Evolutionary conservation across 345 rosid genomes (phyloP), one percentile per base, ranked within the genome.

Genomic region (Excoecaria agallocha): DNA sequence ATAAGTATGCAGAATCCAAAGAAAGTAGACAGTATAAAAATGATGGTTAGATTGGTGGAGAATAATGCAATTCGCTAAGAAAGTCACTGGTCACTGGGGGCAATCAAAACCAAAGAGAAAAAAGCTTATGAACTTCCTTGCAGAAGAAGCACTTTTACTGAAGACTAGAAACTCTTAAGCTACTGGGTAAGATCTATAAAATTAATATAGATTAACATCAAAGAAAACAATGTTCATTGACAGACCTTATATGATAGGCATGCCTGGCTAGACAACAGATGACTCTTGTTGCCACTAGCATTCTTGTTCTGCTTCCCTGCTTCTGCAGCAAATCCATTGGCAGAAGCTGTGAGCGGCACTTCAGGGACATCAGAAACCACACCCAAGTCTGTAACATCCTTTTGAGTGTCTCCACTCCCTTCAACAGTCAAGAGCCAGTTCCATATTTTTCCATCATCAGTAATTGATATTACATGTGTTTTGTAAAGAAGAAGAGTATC

Each of bases 361-460:
- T 84, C 86, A 73, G 50, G 50, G 69, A 57, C 79, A 81, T 80
- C 64, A 51, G 57, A 66, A 74, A 74, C 68, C 55, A 61, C 59
- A 69, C 74, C 81, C 30, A 64, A 68, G 52, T 77, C 84, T 68
- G 66, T 82, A 19, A 35, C 75, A 72, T 81, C 82, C 73, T 84
- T 85, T 72, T 77, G 85, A 72, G 72, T 74, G 66, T 88, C 92
- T 71, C 76, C 84, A 69, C 80, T 78, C 72, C 95, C 94, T 90
- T 93, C 91, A 74, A 89, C 87, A 72, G 89, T 91, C 83, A 94
- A 76, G 73, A 91, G 89, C 98, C 98, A 94, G 84, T 83, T 91
- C 98, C 98, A 92, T 70, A 91, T 77, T 86, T 91, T 94, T 69
- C 99, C 97, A 77, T 94, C 97, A 79, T 94, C 98, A 76, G 98